These are phyloP conservation scores for Phytophthora sp. DNA, from an alignment of 352 stramenopile species.

Conservation along the genomic window DNA sequence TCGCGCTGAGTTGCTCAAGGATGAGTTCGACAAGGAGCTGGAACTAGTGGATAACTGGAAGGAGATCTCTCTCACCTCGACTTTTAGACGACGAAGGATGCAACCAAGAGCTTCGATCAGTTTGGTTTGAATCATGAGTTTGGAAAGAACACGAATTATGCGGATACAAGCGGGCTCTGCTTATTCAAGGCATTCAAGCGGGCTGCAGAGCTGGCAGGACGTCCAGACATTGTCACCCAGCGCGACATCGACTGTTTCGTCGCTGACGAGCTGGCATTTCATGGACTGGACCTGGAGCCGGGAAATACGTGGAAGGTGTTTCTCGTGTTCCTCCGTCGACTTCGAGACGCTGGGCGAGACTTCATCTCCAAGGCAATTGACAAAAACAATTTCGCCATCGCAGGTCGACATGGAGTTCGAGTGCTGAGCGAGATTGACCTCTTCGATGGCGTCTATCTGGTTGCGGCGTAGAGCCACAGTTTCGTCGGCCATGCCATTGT, in stretches of 20 bases:
- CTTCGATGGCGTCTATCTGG: not conserved
- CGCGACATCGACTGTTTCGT: constrained; percentile 13
- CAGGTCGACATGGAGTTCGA: constrained; percentile 1
- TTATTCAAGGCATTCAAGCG: constrained; percentile 7
- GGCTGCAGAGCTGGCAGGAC: constrained; percentile 4
- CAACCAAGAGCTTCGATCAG: too few relatives aligned
- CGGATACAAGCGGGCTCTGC: not conserved
- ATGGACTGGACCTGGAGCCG: not conserved
- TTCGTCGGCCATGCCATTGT: constrained; percentile 10
- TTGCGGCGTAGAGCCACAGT: constrained; percentile 16
- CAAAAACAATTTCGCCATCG: constrained; percentile 3
- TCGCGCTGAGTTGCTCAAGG: too few relatives aligned
- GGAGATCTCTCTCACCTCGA: too few relatives aligned
- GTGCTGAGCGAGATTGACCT: constrained; percentile 3
- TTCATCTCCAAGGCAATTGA: constrained; percentile 15
- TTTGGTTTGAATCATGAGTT: too few relatives aligned
- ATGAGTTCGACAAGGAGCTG: too few relatives aligned
- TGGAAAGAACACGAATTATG: not conserved
- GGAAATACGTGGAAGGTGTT: constrained; percentile 9
- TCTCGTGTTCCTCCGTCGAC: not conserved
- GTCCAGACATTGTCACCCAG: constrained; percentile 3
- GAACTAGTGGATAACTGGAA: too few relatives aligned
- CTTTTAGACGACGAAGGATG: too few relatives aligned
- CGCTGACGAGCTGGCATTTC: not conserved
- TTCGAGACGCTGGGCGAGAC: constrained; percentile 8